Conservation (phyloP, 495 filamentous ascomycete species). For the Xylaria venustula region DNA sequence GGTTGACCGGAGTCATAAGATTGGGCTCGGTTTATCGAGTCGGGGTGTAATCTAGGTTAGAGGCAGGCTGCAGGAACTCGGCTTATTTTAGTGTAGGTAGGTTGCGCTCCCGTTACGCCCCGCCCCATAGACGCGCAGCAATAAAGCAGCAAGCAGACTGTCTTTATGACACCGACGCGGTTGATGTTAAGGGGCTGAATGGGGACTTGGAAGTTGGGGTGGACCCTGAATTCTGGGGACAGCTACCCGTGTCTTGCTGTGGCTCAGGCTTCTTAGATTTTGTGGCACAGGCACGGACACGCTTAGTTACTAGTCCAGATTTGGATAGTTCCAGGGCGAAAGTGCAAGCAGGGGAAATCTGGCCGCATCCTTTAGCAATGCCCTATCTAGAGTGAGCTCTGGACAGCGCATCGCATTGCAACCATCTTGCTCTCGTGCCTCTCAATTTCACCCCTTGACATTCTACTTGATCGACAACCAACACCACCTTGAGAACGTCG, state of each 20-base stretch:
- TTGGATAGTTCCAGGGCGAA: not conserved
- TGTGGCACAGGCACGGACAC: not conserved
- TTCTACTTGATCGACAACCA: not conserved
- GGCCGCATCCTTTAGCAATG: constrained; percentile 22
- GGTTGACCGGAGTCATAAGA: not conserved
- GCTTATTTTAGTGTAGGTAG: not conserved
- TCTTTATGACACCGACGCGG: not conserved
- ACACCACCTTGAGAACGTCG: constrained; percentile 19
- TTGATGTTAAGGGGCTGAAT: not conserved
- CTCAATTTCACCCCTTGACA: not conserved
- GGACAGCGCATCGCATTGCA: constrained; percentile 14
- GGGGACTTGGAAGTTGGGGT: not conserved
- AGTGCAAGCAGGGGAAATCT: constrained; percentile 26
- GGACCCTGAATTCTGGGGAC: not conserved
- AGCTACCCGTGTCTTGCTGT: not conserved
- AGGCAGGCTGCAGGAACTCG: not conserved
- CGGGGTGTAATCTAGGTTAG: not conserved
- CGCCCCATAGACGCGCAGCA: not conserved
- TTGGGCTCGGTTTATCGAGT: constrained; percentile 9
- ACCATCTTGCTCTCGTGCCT: no score
- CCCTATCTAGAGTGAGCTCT: not conserved
- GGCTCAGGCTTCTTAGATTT: not conserved
- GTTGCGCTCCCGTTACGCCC: not conserved
- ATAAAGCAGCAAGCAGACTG: not conserved
- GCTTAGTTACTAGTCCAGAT: no score